Evolutionary conservation across 2,329 filamentous ascomycete species (phyloP).

Genomic region (Ophiosphaerella narmari): DNA sequence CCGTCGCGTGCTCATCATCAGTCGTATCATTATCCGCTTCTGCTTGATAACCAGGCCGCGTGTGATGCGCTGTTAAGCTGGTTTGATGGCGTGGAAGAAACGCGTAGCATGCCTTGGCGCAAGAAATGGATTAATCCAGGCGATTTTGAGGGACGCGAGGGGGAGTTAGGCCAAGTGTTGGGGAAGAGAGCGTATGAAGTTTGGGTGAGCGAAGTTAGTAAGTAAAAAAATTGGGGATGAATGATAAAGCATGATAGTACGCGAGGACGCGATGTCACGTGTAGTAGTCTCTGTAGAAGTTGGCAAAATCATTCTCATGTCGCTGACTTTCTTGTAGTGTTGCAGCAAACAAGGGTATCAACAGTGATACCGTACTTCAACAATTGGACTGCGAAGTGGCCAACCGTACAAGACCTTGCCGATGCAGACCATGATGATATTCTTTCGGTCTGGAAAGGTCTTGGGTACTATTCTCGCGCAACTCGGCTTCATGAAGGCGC

Average conservation of each 20-base stretch:
- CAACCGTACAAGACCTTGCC: conserved; percentile 62
- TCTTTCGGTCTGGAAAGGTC: conserved; percentile 62
- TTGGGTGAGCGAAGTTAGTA: conserved; percentile 67
- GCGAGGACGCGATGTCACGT: not conserved
- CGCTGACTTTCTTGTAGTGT: conserved; percentile 46
- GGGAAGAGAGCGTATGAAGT: conserved; percentile 66
- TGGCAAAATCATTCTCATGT: not conserved
- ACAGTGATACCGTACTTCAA: conserved; percentile 68
- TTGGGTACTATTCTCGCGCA: conserved; percentile 69
- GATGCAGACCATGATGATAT: conserved; percentile 61
- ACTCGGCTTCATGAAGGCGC: conserved; percentile 64
- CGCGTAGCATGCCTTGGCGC: conserved; percentile 50
- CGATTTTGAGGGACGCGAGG: conserved; percentile 16
- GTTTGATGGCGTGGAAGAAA: conserved; percentile 38
- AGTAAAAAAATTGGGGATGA: conserved; percentile 13
- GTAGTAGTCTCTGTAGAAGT: not conserved
- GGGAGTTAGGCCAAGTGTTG: conserved; percentile 48
- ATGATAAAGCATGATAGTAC: not conserved
- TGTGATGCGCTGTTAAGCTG: conserved; percentile 33
- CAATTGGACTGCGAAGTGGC: conserved; percentile 65
- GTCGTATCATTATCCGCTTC: conserved; percentile 38
- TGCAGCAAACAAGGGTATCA: conserved; percentile 68
- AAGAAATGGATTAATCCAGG: conserved; percentile 61
- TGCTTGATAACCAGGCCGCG: conserved; percentile 19
- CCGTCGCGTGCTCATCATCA: conserved; percentile 32